Evolutionary conservation across 495 filamentous ascomycete genomes (phyloP).

Genomic region (Talaromyces adpressus): DNA sequence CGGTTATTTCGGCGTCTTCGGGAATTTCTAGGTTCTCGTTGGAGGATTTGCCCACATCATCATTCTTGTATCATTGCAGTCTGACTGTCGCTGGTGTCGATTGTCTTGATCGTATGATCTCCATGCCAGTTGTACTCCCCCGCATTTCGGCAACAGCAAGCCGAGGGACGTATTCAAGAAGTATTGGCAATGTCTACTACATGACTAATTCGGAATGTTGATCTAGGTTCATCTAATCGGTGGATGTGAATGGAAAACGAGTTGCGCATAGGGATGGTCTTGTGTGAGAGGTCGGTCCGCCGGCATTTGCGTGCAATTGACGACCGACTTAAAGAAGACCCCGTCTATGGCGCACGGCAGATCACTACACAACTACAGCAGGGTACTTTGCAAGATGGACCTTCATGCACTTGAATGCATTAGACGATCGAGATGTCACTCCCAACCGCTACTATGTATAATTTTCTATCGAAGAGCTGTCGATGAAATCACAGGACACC

Average conservation of each 20-base stretch:
- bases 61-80: too few relatives aligned
- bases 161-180: not conserved
- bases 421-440: not conserved
- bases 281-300: too few relatives aligned
- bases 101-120: not conserved
- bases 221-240: not conserved
- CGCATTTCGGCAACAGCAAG: conserved; percentile 1
- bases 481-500: not conserved
- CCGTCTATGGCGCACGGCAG: not conserved
- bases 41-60: too few relatives aligned
- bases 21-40: too few relatives aligned
- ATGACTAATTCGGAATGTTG: not conserved
- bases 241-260: not conserved
- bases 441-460: not conserved
- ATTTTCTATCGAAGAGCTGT: not conserved
- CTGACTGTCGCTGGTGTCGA: not conserved
- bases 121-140: not conserved
- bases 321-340: not conserved
- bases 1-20: too few relatives aligned
- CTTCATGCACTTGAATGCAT: not conserved
- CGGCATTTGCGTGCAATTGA: not conserved
- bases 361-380: not conserved
- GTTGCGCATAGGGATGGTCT: not conserved
- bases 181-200: not conserved
- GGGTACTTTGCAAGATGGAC: not conserved